A percentile compares a stretch with the other conserved stretches of the same genome.
phyloP scores from a whole-genome alignment of 345 rosid species.

The Diplotaxis tenuifolia region DNA sequence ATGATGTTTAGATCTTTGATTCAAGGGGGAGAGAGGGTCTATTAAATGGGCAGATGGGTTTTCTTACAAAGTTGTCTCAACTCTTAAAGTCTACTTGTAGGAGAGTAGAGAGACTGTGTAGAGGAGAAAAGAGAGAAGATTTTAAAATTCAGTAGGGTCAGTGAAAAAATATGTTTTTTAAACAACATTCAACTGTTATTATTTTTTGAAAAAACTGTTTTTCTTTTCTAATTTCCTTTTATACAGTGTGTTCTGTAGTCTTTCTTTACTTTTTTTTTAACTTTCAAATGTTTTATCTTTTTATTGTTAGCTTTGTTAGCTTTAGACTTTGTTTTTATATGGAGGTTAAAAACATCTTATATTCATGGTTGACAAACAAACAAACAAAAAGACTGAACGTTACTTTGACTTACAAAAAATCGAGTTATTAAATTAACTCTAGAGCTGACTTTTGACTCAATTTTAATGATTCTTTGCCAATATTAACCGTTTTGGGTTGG shows the following conservation, averaged over 20 bases:
- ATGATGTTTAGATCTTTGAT: conserved; percentile 19
- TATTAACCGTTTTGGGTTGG: not conserved
- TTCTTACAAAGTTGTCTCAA: conserved; percentile 12
- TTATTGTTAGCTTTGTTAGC: not conserved
- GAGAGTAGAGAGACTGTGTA: conserved; percentile 4
- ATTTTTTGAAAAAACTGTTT: no score
- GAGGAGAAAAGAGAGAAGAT: conserved; percentile 6
- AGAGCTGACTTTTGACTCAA: conserved; percentile 10
- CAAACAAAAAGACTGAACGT: not conserved
- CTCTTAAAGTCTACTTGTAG: conserved; percentile 31
- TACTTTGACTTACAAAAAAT: not conserved
- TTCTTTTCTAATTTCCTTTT: not conserved
- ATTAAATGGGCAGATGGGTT: no score
- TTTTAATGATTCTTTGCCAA: not conserved
- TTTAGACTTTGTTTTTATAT: conserved; percentile 30
- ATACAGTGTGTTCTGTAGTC: not conserved
- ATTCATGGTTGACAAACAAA: conserved; percentile 10
- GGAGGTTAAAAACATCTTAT: no score
- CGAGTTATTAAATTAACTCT: not conserved
- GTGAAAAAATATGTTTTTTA: conserved; percentile 3
- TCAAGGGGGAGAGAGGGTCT: not conserved
- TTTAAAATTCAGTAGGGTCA: conserved; percentile 11
- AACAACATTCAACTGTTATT: no score
- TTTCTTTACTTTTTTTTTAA: conserved; percentile 2
- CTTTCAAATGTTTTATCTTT: not conserved